phyloP scores from a whole-genome alignment of 1,284 basidiomycete species.

The Tetrapyrgos nigripes region DNA sequence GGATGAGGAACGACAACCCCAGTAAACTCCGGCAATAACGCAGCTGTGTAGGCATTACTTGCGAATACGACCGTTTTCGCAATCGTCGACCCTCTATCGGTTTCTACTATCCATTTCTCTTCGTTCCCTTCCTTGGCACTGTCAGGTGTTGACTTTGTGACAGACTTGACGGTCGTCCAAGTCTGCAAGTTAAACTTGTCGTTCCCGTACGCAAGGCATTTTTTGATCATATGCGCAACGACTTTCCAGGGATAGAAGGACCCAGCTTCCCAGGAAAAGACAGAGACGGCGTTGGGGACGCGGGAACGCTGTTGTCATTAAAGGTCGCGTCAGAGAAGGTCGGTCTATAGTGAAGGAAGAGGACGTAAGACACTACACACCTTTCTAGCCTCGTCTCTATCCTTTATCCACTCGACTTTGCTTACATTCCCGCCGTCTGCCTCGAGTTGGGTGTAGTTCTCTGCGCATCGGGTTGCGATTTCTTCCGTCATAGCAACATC shows the following conservation, averaged over 20 bases:
- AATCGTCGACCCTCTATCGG: conserved; percentile 24
- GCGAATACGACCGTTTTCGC: conserved; percentile 40
- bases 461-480: conserved; percentile 5
- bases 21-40: conserved; percentile 22
- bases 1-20: conserved; percentile 12
- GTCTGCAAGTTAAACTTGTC: conserved; percentile 26
- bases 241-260: conserved; percentile 32
- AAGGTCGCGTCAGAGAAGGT: background rate
- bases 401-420: conserved; percentile 24
- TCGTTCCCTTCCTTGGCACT: background rate
- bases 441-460: conserved; percentile 18
- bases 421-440: conserved; percentile 25
- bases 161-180: conserved; percentile 24
- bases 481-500: conserved; percentile 26
- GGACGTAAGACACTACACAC: conserved; percentile 9
- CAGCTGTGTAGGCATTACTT: conserved; percentile 43
- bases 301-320: conserved; percentile 23
- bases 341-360: background rate
- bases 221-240: conserved; percentile 24
- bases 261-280: conserved; percentile 25
- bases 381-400: conserved; percentile 25
- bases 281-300: conserved; percentile 25
- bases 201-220: conserved; percentile 14
- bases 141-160: conserved; percentile 2
- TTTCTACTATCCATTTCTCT: conserved; percentile 26